These are phyloP conservation scores for Penicillium sp. DNA, from an alignment of 2,329 filamentous ascomycete species.

Conservation along the genomic window DNA sequence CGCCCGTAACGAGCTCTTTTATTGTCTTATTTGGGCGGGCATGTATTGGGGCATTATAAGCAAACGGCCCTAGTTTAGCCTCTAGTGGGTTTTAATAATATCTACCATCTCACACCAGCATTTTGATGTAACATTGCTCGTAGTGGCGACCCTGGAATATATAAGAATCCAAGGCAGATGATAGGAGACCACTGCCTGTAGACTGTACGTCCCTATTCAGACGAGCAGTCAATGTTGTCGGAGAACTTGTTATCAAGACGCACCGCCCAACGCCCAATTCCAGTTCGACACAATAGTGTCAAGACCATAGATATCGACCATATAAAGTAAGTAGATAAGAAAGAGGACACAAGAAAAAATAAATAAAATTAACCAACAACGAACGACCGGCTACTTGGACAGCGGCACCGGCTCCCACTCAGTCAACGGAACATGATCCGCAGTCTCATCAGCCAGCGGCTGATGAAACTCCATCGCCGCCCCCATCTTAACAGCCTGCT, in stretches of 20 bases:
- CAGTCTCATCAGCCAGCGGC: constrained; percentile 4
- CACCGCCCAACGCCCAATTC: too few species aligned
- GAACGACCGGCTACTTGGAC: not conserved
- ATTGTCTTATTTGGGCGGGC: constrained; percentile 6
- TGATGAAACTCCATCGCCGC: constrained; percentile 15
- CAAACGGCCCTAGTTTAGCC: constrained; percentile 21
- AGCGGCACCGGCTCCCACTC: constrained; percentile 9
- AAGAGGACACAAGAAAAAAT: not conserved
- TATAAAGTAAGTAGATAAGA: too few species aligned
- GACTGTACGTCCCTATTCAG: too few species aligned
- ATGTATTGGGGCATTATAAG: constrained; percentile 12
- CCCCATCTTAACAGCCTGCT: constrained; percentile 12
- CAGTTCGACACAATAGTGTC: too few species aligned
- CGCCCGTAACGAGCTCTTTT: constrained; percentile 19
- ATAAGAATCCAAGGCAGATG: too few species aligned
- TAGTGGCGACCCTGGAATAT: too few species aligned
- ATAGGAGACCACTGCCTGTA: too few species aligned
- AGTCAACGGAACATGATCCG: constrained; percentile 18
- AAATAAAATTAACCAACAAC: not conserved
- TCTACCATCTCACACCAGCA: too few species aligned
- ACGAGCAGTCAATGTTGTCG: too few species aligned
- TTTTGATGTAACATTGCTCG: too few species aligned
- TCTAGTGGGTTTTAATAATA: constrained; percentile 19
- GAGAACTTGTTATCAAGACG: too few species aligned
- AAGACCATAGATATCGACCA: too few species aligned